Conservation (phyloP, 345 rosid species). For the Lumnitzera racemosa region DNA sequence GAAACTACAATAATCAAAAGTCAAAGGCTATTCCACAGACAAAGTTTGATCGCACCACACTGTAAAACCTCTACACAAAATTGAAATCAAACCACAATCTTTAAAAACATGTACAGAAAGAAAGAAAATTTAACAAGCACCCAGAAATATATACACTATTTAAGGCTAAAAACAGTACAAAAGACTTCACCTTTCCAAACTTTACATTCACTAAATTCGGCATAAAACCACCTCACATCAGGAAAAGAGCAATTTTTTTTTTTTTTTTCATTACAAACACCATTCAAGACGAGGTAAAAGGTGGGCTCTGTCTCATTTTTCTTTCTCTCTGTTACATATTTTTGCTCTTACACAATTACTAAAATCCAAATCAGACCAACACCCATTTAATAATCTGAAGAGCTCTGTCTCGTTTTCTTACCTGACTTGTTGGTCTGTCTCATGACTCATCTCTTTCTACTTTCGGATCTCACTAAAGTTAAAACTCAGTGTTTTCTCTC, state of each 20-base stretch:
- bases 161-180: too few species aligned
- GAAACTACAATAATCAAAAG: too few species aligned
- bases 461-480: not conserved
- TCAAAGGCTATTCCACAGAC: too few species aligned
- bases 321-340: not conserved
- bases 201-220: not conserved
- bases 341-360: slow-evolving; percentile 5
- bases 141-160: too few species aligned
- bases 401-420: not conserved
- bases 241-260: not conserved
- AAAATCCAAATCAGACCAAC: slow-evolving; percentile 15
- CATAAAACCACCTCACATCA: not conserved
- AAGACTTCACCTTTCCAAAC: too few species aligned
- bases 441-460: not conserved
- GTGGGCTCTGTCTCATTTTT: not conserved
- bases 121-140: not conserved
- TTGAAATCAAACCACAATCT: not conserved
- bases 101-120: not conserved
- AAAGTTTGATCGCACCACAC: too few species aligned
- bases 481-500: slow-evolving; percentile 7
- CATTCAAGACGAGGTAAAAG: not conserved
- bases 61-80: too few species aligned
- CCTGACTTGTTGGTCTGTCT: slow-evolving; percentile 8
- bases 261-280: slow-evolving; percentile 2
- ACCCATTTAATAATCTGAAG: slow-evolving; percentile 9